These are phyloP conservation scores for Boechera stricta DNA, from an alignment of 345 rosid genomes.

Conservation along the genomic window DNA sequence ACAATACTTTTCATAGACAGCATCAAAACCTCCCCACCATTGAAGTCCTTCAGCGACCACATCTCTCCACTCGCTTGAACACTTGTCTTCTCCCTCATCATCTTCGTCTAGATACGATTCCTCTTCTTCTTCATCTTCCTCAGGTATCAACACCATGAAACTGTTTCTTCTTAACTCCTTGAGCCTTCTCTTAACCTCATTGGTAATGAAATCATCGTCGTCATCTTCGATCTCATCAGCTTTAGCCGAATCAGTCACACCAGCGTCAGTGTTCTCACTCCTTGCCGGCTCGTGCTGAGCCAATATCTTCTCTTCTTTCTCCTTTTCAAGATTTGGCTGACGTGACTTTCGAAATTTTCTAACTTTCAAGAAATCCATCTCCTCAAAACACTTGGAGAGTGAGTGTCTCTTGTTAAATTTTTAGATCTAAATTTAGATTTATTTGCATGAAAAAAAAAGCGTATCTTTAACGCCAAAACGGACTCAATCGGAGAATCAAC, in stretches of 20 bases:
- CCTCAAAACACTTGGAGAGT: slow-evolving; percentile 22
- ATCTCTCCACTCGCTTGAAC: slow-evolving; percentile 81
- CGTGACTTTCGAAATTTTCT: slow-evolving; percentile 66
- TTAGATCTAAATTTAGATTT: slow-evolving; percentile 38
- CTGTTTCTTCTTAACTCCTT: slow-evolving; percentile 90
- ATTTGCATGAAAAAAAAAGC: slow-evolving; percentile 27
- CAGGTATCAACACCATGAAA: slow-evolving; percentile 94
- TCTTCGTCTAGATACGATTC: slow-evolving; percentile 65
- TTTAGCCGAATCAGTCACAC: slow-evolving; percentile 40
- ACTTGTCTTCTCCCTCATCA: slow-evolving; percentile 59
- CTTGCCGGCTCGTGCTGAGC: slow-evolving; percentile 54
- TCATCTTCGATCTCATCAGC: slow-evolving; percentile 68
- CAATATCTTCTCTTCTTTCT: slow-evolving; percentile 56
- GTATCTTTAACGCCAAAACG: slow-evolving; percentile 1
- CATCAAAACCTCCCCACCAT: slow-evolving; percentile 98
- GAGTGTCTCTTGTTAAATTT: not conserved
- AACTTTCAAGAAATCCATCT: slow-evolving; percentile 83
- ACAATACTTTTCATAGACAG: slow-evolving; percentile 83
- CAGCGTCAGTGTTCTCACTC: slow-evolving; percentile 47
- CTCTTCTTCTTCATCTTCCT: slow-evolving; percentile 61
- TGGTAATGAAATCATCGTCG: slow-evolving; percentile 92
- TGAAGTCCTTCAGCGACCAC: slow-evolving; percentile 86
- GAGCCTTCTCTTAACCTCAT: slow-evolving; percentile 91
- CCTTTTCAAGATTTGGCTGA: slow-evolving; percentile 55
- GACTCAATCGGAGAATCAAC: slow-evolving; percentile 21